Evolutionary conservation across 2,329 filamentous ascomycete genomes (phyloP).

Genomic region (Septoria petroselini): DNA sequence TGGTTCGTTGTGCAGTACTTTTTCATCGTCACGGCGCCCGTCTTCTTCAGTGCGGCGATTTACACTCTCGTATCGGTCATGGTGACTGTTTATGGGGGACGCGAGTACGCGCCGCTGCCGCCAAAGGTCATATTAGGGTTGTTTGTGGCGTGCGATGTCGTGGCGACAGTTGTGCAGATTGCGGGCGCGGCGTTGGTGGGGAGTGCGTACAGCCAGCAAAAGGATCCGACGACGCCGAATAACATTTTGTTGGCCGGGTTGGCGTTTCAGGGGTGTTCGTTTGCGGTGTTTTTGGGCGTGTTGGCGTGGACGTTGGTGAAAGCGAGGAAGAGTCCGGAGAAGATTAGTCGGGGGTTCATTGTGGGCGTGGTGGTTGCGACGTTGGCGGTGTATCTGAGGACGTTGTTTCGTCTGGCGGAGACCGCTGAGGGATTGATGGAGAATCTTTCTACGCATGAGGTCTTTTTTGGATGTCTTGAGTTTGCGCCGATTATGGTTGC

Average conservation of each 20-base stretch:
- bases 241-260: conserved; percentile 56
- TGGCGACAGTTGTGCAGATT: conserved; percentile 55
- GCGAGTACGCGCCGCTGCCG: conserved; percentile 45
- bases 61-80: conserved; percentile 55
- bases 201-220: conserved; percentile 47
- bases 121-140: conserved; percentile 52
- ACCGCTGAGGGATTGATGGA: conserved; percentile 51
- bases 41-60: conserved; percentile 56
- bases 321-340: conserved; percentile 34
- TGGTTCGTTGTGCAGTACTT: conserved; percentile 60
- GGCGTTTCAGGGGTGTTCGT: conserved; percentile 54
- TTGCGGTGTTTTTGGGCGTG: conserved; percentile 50
- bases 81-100: conserved; percentile 48
- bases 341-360: conserved; percentile 43
- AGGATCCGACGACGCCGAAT: conserved; percentile 53
- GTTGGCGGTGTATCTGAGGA: conserved; percentile 52
- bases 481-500: conserved; percentile 55
- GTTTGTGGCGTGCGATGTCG: conserved; percentile 55
- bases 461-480: conserved; percentile 54
- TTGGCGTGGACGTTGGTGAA: conserved; percentile 44
- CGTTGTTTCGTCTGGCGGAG: conserved; percentile 55
- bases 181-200: conserved; percentile 56
- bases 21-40: conserved; percentile 59
- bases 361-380: conserved; percentile 46
- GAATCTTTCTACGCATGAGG: conserved; percentile 50